Conservation (phyloP, 257 asterid species). For the Fraxinus excelsior region DNA sequence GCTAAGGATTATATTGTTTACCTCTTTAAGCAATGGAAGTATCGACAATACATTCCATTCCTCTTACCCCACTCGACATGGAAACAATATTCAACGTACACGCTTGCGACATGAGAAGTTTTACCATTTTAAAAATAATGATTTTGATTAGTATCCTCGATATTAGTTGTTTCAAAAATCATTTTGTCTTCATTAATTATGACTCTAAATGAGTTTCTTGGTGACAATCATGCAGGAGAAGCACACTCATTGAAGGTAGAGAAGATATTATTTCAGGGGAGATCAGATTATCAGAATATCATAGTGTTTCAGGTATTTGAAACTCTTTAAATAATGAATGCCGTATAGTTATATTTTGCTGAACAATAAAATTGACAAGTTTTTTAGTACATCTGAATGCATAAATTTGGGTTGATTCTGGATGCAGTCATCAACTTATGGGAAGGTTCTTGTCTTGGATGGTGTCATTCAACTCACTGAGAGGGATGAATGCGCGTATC, state of each 20-base stretch:
- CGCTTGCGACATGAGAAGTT: neutral
- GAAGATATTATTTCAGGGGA: constrained; percentile 76
- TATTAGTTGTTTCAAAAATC: neutral
- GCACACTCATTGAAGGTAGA: constrained; percentile 98
- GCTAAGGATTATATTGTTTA: neutral
- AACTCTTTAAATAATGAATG: constrained; percentile 11
- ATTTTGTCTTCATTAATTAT: neutral
- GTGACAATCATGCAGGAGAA: constrained; percentile 70
- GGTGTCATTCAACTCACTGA: constrained; percentile 97
- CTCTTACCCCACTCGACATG: too few relatives aligned
- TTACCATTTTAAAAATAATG: neutral
- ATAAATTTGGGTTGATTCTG: constrained; percentile 28
- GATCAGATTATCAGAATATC: constrained; percentile 91
- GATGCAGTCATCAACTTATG: constrained; percentile 85
- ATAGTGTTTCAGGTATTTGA: constrained; percentile 81
- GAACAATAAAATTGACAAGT: neutral
- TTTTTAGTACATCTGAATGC: constrained; percentile 3
- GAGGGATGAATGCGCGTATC: constrained; percentile 99
- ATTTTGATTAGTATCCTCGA: neutral
- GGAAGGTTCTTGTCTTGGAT: constrained; percentile 95
- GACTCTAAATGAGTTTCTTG: neutral
- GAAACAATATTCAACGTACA: too few relatives aligned
- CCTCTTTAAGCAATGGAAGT: too few relatives aligned
- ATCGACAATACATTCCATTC: too few relatives aligned
- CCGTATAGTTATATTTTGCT: neutral